phyloP scores from a whole-genome alignment of 768 basidiomycete species.

The Cyclocybe cylindracea region DNA sequence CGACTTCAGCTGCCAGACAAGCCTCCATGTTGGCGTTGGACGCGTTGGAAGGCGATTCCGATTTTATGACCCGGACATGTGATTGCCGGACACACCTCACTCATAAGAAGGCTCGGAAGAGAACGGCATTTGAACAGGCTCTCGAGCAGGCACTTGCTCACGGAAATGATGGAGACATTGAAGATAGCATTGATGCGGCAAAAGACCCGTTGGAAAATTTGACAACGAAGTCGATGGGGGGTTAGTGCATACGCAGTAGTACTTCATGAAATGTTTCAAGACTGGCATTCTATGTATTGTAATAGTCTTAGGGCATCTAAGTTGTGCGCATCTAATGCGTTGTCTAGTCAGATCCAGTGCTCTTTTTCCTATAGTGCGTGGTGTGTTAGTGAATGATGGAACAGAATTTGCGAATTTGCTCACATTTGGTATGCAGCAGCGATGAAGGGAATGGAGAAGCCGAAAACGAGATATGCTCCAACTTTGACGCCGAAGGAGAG shows the following conservation, averaged over 20 bases:
- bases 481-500: conserved; percentile 51
- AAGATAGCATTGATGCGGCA: conserved; percentile 1
- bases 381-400: conserved; percentile 2
- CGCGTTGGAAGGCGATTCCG: conserved; percentile 63
- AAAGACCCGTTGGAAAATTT: conserved; percentile 7
- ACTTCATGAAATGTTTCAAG: too few relatives aligned
- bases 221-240: not conserved
- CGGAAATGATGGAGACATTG: not conserved
- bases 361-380: conserved; percentile 41
- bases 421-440: conserved; percentile 68
- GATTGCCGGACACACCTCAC: conserved; percentile 56
- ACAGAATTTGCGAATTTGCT: conserved; percentile 26
- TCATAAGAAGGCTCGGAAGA: conserved; percentile 33
- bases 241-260: too few relatives aligned
- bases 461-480: conserved; percentile 45
- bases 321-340: not conserved
- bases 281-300: too few relatives aligned
- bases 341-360: conserved; percentile 25
- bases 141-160: conserved; percentile 23
- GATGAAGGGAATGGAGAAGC: conserved; percentile 69
- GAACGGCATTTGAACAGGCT: conserved; percentile 27
- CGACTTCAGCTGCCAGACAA: conserved; percentile 55
- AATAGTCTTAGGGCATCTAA: too few relatives aligned
- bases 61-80: conserved; percentile 63
- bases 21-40: conserved; percentile 70